Percentiles rank a stretch among this genome's conserved stretches.
phyloP scores from a whole-genome alignment of 139 green algal genomes.

The Astrephomene gubernaculifera region DNA sequence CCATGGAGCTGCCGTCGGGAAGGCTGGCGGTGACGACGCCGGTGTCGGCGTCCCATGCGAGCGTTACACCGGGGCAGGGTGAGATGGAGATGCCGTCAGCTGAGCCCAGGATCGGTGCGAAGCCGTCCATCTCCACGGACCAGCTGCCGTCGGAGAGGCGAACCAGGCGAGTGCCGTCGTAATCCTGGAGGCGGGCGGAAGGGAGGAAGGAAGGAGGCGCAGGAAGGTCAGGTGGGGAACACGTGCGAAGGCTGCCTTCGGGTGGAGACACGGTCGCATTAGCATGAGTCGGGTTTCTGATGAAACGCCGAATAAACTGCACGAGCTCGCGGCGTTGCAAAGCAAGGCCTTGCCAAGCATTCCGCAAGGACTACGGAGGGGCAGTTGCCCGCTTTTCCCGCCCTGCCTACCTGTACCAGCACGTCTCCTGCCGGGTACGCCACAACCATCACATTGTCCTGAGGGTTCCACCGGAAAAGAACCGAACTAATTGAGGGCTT shows the following conservation, averaged over 20 bases:
- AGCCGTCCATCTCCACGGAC: constrained; percentile 55
- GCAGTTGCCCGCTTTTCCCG: no score
- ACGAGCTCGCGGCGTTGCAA: no score
- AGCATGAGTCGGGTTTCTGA: no score
- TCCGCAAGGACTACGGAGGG: no score
- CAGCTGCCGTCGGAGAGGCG: constrained; percentile 47
- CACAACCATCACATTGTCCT: constrained; percentile 58
- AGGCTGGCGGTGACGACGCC: constrained; percentile 35
- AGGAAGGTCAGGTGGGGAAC: no score
- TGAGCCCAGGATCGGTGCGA: constrained; percentile 41
- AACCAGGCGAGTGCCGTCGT: constrained; percentile 55
- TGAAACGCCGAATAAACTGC: no score
- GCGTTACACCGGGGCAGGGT: constrained; percentile 36
- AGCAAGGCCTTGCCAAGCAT: no score
- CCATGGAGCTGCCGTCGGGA: constrained; percentile 41
- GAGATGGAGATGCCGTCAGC: constrained; percentile 29
- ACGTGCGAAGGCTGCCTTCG: no score
- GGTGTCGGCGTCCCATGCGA: constrained; percentile 33
- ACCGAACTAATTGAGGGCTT: no score
- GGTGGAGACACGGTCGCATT: no score
- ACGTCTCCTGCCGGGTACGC: constrained; percentile 48
- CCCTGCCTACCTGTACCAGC: constrained; percentile 54
- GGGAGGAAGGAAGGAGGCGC: neutral
- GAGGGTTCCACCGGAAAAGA: no score
- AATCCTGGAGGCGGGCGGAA: constrained; percentile 36